phyloP scores from a whole-genome alignment of 306 rosid species.

The Quercus parvula region DNA sequence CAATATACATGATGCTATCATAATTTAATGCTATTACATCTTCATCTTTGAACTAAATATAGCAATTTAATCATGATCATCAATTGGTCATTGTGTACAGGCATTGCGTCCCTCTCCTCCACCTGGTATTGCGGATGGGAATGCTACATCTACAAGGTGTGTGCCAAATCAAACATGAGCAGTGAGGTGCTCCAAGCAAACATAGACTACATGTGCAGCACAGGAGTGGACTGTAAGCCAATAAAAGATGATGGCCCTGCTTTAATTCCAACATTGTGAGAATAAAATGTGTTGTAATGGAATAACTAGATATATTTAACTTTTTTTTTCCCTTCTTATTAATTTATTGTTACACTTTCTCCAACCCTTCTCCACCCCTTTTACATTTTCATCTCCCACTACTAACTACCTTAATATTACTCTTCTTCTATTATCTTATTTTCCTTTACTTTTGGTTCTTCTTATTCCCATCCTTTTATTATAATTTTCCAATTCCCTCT shows the following conservation, averaged over 20 bases:
- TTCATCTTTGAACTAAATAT: not conserved
- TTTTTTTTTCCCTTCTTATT: no score
- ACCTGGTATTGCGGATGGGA: not conserved
- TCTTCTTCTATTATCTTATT: no score
- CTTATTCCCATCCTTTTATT: no score
- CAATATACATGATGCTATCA: no score
- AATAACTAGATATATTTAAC: no score
- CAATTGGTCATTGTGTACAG: not conserved
- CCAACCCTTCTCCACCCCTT: no score
- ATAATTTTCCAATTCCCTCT: no score
- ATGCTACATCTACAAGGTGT: constrained; percentile 30
- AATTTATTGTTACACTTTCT: no score
- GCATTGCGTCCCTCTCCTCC: not conserved
- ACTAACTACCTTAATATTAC: no score
- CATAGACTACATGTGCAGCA: constrained; percentile 47
- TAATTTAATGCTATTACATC: not conserved
- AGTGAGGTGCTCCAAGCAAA: constrained; percentile 42
- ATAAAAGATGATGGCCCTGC: constrained; percentile 39
- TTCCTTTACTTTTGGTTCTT: no score
- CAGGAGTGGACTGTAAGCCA: constrained; percentile 42
- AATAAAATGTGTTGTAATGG: not conserved
- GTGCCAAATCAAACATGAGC: constrained; percentile 17
- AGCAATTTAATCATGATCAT: not conserved
- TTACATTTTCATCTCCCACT: no score
- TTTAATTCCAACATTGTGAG: constrained; percentile 40